These are phyloP conservation scores for Mesembryanthemum crystallinum DNA, from an alignment of 148 eudicot genomes.

Conservation along the genomic window DNA sequence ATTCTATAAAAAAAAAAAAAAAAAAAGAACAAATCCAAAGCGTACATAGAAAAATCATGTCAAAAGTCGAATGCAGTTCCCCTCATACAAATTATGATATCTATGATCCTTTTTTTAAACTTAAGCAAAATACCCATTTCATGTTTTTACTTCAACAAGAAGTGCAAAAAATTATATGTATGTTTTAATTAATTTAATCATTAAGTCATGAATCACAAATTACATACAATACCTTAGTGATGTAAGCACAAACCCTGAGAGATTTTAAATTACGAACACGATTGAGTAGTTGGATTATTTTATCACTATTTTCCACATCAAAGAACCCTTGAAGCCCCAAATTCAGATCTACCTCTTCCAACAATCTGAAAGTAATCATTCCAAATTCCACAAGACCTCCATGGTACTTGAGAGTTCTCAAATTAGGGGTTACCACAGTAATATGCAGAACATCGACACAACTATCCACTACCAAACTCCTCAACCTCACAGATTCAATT, in stretches of 20 bases:
- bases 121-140: no score
- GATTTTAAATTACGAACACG: constrained; percentile 11
- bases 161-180: no score
- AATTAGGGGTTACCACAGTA: constrained; percentile 6
- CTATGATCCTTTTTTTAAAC: no score
- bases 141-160: no score
- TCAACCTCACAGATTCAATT: constrained; percentile 20
- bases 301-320: constrained; percentile 19
- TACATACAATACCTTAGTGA: constrained; percentile 35
- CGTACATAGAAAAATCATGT: no score
- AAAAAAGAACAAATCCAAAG: no score
- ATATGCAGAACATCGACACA: constrained; percentile 26
- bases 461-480: constrained; percentile 27
- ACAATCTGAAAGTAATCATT: not conserved
- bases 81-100: no score
- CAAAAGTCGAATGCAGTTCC: no score
- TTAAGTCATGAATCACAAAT: no score
- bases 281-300: not conserved
- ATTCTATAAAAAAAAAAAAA: no score
- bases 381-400: constrained; percentile 23
- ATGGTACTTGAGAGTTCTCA: constrained; percentile 27
- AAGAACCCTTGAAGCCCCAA: not conserved
- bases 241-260: constrained; percentile 35
- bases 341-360: constrained; percentile 34
- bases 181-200: no score